phyloP scores from a whole-genome alignment of 192 early-diverging fungal genomes.

The Coemansia furcata region DNA sequence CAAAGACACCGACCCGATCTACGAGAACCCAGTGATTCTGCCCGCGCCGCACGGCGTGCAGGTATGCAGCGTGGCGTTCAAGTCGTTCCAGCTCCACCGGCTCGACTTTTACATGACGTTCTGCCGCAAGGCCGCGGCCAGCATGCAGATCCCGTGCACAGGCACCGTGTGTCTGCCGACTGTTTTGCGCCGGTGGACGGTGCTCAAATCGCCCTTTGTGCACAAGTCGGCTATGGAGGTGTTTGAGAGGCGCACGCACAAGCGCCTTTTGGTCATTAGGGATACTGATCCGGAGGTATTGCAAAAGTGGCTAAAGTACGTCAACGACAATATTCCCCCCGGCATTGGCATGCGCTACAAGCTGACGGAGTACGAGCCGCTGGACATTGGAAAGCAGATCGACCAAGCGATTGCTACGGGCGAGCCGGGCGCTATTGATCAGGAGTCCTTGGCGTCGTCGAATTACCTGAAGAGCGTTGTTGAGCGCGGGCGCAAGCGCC shows the following conservation, averaged over 20 bases:
- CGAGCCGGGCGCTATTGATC: constrained; percentile 17
- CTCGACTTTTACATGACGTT: constrained; percentile 88
- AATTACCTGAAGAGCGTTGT: constrained; percentile 19
- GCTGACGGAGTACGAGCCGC: constrained; percentile 64
- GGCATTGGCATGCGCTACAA: constrained; percentile 84
- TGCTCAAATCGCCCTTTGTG: constrained; percentile 90
- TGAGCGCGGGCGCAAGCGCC: constrained; percentile 29
- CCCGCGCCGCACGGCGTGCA: constrained; percentile 64
- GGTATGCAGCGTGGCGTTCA: constrained; percentile 74
- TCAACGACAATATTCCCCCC: constrained; percentile 76
- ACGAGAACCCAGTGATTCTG: constrained; percentile 22
- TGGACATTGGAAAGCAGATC: constrained; percentile 42
- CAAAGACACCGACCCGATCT: constrained; percentile 25
- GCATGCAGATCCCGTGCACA: constrained; percentile 70
- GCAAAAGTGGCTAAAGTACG: constrained; percentile 74
- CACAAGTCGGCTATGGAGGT: constrained; percentile 96
- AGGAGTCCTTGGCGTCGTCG: constrained; percentile 13
- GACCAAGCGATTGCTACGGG: constrained; percentile 28
- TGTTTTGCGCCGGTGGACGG: constrained; percentile 76
- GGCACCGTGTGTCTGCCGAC: constrained; percentile 70
- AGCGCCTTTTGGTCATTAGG: constrained; percentile 75
- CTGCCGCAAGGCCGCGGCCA: constrained; percentile 74
- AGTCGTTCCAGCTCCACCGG: constrained; percentile 76
- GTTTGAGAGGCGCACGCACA: constrained; percentile 90
- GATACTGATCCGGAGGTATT: constrained; percentile 74